A percentile compares a stretch with the other conserved stretches of the same genome.
These are phyloP conservation scores for Boletus reticulatus DNA, from an alignment of 768 basidiomycete species.

Conservation along the genomic window DNA sequence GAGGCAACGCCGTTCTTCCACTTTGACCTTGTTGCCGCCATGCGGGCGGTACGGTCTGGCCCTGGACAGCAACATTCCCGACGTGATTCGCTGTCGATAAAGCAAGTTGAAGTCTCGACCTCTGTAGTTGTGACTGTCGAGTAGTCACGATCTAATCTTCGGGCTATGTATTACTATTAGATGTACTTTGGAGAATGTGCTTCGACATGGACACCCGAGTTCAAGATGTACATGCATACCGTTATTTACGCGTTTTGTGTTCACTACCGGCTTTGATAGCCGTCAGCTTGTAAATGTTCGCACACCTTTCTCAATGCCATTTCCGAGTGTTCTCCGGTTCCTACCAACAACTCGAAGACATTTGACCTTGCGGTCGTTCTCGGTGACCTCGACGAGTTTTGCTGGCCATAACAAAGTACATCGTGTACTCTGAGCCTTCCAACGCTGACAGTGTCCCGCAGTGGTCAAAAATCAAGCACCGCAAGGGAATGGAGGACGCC, in stretches of 20 bases:
- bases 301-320: constrained; percentile 3
- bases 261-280: neutral
- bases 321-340: constrained; percentile 2
- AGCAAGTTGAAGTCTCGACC: neutral
- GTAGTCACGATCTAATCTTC: neutral
- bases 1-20: constrained; percentile 86
- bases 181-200: no score
- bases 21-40: constrained; percentile 74
- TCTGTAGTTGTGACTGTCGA: neutral
- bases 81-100: constrained; percentile 6
- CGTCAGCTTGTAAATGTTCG: no score
- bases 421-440: neutral
- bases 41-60: constrained; percentile 61
- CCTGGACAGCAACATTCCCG: neutral
- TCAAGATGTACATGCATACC: neutral
- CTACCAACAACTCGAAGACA: constrained; percentile 1
- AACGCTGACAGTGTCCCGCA: constrained; percentile 24
- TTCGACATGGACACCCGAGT: neutral
- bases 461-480: constrained; percentile 80
- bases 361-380: constrained; percentile 22
- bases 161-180: neutral
- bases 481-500: constrained; percentile 62
- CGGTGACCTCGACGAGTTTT: constrained; percentile 19
- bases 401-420: constrained; percentile 44
- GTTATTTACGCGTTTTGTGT: neutral